Base-by-base conservation (phyloP, 306 rosid species). In the Morella rubra region DNA sequence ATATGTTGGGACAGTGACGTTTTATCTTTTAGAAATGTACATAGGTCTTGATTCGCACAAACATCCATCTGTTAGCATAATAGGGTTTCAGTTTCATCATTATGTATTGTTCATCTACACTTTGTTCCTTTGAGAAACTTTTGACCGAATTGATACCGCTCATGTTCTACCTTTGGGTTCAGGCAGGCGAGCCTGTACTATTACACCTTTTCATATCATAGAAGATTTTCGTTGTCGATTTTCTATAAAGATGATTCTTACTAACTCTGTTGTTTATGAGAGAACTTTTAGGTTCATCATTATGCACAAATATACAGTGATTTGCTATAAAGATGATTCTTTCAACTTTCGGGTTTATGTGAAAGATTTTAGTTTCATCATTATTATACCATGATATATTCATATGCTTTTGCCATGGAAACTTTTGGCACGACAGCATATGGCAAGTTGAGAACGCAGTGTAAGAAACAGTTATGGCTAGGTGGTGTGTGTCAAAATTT, bases 21-120 rank as follows among this genome's bases (percentile, higher is more conserved):
- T 11, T 65, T 62, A 53, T 82, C 32, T 73, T 76, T 55, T 68
- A 8, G 72, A 27, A 78, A 1, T 74, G 80, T 67, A 67, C 46
- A 74, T 68, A 59, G 56, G 44, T 32, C 37, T 2, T 58, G 58
- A 62, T 73, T 68, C 47, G 24, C 52, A 72, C 69, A 51, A 71
- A 47, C 71, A 8, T 77, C 56, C 47, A 8, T 65, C 40, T 37
- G 51, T 67, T 54, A 76, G 19, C 22, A 6, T 18, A n/a, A 32
- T 50, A 68, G 78, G 75, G 61, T 24, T 59, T 32, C 16, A 32
- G 69, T 49, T 71, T 71, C 19, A 41, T 50, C 44, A 52, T 53
- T 51, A 46, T 53, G n/a, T n/a, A n/a, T n/a, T n/a, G 72, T 68
- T 20, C 42, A 60, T 73, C 13, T 42, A 44, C 53, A 53, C 69